Conservation (phyloP, 257 asterid species). For the Thymus quinquecostatus region DNA sequence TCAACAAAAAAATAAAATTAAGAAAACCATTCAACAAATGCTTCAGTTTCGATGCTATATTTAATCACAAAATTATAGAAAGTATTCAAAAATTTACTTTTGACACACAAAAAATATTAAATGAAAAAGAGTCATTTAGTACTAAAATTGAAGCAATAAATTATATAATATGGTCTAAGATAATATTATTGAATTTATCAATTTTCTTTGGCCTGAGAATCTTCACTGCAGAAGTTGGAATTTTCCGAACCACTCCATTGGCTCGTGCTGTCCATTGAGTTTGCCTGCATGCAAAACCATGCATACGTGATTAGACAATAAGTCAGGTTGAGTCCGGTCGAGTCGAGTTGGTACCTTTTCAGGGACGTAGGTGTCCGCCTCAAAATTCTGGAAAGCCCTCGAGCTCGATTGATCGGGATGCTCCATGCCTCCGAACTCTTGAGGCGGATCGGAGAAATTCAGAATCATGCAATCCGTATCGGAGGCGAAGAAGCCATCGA, state of each 20-base stretch:
- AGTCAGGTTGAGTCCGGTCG: not conserved
- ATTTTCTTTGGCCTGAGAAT: slow-evolving; percentile 26
- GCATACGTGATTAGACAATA: not conserved
- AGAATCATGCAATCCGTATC: slow-evolving; percentile 32
- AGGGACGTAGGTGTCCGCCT: not conserved
- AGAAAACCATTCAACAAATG: too few relatives aligned
- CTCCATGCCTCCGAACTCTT: slow-evolving; percentile 9
- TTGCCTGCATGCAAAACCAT: slow-evolving; percentile 31
- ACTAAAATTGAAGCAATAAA: not conserved
- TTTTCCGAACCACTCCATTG: slow-evolving; percentile 35
- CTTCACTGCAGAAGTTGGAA: slow-evolving; percentile 35
- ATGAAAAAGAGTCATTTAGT: not conserved
- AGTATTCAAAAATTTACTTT: too few relatives aligned
- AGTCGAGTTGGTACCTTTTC: slow-evolving; percentile 27
- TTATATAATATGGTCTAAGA: not conserved
- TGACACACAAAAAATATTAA: too few relatives aligned
- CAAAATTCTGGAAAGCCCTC: not conserved
- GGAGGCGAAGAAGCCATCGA: slow-evolving; percentile 29
- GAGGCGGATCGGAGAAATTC: slow-evolving; percentile 25
- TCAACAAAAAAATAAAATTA: too few relatives aligned
- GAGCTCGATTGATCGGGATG: slow-evolving; percentile 8
- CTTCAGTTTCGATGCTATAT: too few relatives aligned
- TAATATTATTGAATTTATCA: not conserved
- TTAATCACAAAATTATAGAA: too few relatives aligned
- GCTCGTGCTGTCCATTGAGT: slow-evolving; percentile 29